Base-by-base conservation (phyloP, 495 filamentous ascomycete species). In the Lepidopterella palustris region DNA sequence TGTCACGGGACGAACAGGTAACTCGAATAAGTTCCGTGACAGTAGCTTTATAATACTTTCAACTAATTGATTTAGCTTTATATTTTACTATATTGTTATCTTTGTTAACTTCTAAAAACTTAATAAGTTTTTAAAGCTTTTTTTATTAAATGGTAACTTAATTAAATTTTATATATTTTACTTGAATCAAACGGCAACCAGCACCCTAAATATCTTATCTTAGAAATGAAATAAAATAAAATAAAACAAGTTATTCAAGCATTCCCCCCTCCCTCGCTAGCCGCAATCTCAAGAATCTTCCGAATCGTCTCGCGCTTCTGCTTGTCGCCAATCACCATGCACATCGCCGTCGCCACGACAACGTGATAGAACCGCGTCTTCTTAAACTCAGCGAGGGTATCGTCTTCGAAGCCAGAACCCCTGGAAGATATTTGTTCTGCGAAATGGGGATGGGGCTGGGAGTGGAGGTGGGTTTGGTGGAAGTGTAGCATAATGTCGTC, bases 261-360 rank as follows among this genome's bases (percentile, higher is more conserved):
- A n/a, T 31, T 53, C 23, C 54, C 55, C 21, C 18, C 49, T 11
- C 63, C 65, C 28, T 57, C 63, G 2, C 5, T 9, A 47, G 15
- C 59, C 21, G 24, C 23, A 3, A n/a, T n/a, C 48, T 58, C 31
- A 3, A 66, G 5, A 25, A 63, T 56, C 53, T 57, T n/a, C 25
- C 48, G 48, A n/a, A 69, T 31, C 1, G 60, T 58, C 53, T 66
- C 47, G 23, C 66, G 53, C 55, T 69, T 69, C 57, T 69, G 28
- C 49, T 63, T 55, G 45, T 69, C 66, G 0, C 59, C 59, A 42
- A 55, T 57, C 32, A 69, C 57, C 66, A 69, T 69, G 54, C 66
- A 69, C 51, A 69, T 60, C 15, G 66, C 66, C n/a, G 66, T 69
- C 2, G 60, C 59, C 9, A 69, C 54, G 50, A 69, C 53, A 23